Evolutionary conservation across 345 rosid genomes (phyloP).

Genomic region (Corchorus capsularis): DNA sequence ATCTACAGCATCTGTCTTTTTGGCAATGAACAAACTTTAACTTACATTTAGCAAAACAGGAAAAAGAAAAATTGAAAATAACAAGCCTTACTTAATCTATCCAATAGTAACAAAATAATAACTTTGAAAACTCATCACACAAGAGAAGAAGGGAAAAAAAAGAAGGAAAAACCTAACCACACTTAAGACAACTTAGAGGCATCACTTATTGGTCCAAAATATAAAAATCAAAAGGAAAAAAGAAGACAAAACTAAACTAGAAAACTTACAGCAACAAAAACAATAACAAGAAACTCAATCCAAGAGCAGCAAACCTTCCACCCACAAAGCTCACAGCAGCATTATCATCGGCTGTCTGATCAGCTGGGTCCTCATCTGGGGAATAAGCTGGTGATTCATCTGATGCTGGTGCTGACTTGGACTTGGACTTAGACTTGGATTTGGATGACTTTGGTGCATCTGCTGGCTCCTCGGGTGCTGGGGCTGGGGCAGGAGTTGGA

Average conservation of each 20-base stretch:
- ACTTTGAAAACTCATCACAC: not conserved
- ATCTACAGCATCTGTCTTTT: conserved; percentile 25
- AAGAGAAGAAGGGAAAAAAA: not conserved
- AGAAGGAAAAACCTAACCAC: conserved; percentile 2
- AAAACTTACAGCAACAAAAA: conserved; percentile 36
- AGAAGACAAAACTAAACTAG: not conserved
- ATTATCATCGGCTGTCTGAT: conserved; percentile 56
- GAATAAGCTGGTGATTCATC: conserved; percentile 74
- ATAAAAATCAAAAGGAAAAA: conserved; percentile 2
- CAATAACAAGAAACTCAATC: conserved; percentile 47
- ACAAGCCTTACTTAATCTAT: conserved; percentile 4
- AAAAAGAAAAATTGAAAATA: not conserved
- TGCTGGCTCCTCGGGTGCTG: conserved; percentile 66
- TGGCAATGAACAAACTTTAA: not conserved
- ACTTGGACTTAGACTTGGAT: conserved; percentile 32
- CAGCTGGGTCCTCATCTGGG: conserved; percentile 56
- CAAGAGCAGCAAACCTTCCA: conserved; percentile 38
- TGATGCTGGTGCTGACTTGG: conserved; percentile 29
- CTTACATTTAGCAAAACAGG: conserved; percentile 12
- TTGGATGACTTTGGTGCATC: conserved; percentile 63
- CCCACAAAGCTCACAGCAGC: conserved; percentile 41
- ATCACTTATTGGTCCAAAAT: conserved; percentile 33
- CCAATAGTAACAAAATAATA: not conserved
- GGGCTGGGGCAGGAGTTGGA: conserved; percentile 67
- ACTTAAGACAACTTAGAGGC: conserved; percentile 23